Percentiles rank a stretch among this genome's conserved stretches.
Evolutionary conservation across 306 rosid species (phyloP).

Genomic region (Acacia crassicarpa): DNA sequence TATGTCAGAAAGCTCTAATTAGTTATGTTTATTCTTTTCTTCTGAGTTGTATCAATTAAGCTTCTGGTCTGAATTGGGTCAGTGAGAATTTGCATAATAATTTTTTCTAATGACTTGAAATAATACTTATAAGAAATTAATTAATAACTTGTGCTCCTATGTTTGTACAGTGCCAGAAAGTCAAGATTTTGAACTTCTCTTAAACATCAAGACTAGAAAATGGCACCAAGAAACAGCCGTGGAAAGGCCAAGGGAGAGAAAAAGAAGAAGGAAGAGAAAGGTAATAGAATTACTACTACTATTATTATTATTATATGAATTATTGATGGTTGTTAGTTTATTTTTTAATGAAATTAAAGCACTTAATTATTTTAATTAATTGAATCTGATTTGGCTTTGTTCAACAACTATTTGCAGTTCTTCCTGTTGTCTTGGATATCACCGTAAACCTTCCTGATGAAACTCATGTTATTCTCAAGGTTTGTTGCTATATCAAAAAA

Average conservation of each 20-base stretch:
- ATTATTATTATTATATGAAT: too few relatives aligned
- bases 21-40: slow-evolving; percentile 10
- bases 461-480: slow-evolving; percentile 77
- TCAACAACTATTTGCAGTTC: slow-evolving; percentile 62
- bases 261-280: slow-evolving; percentile 95
- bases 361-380: background rate
- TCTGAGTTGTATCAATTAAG: background rate
- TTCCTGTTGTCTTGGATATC: slow-evolving; percentile 84
- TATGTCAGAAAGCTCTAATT: background rate
- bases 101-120: background rate
- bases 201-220: slow-evolving; percentile 34
- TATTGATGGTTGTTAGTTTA: background rate
- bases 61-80: background rate
- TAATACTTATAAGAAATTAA: slow-evolving; percentile 3
- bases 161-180: background rate
- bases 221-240: slow-evolving; percentile 90
- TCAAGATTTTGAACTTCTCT: slow-evolving; percentile 30
- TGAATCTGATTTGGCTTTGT: background rate
- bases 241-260: slow-evolving; percentile 87
- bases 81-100: background rate
- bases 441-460: slow-evolving; percentile 82
- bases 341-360: too few relatives aligned
- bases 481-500: slow-evolving; percentile 6
- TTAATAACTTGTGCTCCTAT: slow-evolving; percentile 3
- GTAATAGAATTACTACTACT: slow-evolving; percentile 41